Base-by-base conservation (phyloP, 257 asterid species). In the Echites panduratus region DNA sequence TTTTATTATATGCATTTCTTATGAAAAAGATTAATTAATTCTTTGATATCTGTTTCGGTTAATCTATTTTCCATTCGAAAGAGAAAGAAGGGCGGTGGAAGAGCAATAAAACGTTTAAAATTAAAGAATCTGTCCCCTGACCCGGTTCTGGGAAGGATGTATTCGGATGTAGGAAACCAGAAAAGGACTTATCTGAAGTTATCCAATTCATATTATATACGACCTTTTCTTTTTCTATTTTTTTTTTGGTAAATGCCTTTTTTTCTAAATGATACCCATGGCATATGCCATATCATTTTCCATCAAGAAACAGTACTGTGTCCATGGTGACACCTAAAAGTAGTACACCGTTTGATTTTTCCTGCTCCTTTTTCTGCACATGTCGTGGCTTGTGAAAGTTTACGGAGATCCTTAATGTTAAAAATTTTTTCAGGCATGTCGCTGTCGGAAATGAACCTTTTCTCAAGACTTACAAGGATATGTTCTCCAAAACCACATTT, bases 391-490 rank as follows among this genome's bases (percentile, higher is more conserved):
- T 2, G 54, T 49, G 20, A 40, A 57, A 57, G 38, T 40, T 1
- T 58, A 11, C 49, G 62, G 66, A 65, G 19, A 24, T 0, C 5
- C 52, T 44, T 7, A 3, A 50, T 38, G n/a, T 14, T 9, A 26
- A 10, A 54, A 52, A 52, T 3, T 19, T 19, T 59, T 75, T 43
- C 80, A 94, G 98, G 77, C 85, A 86, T 0, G 96, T 83, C 5
- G 87, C 87, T 0, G 80, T 80, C 11, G 87, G 87, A 53, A 83
- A 83, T 50, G 87, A 83, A 59, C 83, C 85, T 14, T 83, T 83
- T 27, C 78, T 83, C 43, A 75, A 78, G 62, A 68, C 70, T 44
- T 83, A 83, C 79, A 83, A 83, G 66, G 75, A 78, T 14, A 80
- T 19, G 66, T 83, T 75, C 67, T 40, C 77, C 5, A 61, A 71